Conservation (phyloP, 2,329 filamentous ascomycete species). For the Aureobasidium sp. region DNA sequence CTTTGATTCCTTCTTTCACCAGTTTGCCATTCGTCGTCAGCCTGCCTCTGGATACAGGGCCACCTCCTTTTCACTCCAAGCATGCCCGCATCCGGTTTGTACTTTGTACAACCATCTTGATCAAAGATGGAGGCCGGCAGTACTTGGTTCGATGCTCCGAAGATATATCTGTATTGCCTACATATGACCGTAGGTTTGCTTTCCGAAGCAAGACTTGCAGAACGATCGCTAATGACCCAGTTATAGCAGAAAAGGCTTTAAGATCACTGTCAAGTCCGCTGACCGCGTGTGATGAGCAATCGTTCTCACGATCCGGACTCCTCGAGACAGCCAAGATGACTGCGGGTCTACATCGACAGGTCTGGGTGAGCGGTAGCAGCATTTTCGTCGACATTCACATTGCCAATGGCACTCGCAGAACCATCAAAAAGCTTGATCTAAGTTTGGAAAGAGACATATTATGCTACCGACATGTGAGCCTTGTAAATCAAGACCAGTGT, state of each 20-base stretch:
- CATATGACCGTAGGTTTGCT: slow-evolving; percentile 44
- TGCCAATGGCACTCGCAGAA: slow-evolving; percentile 44
- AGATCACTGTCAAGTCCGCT: slow-evolving; percentile 47
- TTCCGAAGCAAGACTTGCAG: background rate
- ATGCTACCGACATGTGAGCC: slow-evolving; percentile 43
- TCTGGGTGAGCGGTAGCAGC: slow-evolving; percentile 51
- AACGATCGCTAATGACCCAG: background rate
- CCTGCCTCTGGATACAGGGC: slow-evolving; percentile 48
- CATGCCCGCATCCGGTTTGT: slow-evolving; percentile 46
- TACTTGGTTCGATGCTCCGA: slow-evolving; percentile 46
- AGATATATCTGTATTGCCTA: slow-evolving; percentile 45
- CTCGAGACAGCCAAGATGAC: slow-evolving; percentile 43
- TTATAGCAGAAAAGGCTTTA: slow-evolving; percentile 46
- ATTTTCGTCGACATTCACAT: slow-evolving; percentile 50
- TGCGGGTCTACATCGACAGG: slow-evolving; percentile 50
- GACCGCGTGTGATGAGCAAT: slow-evolving; percentile 43
- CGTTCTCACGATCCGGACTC: slow-evolving; percentile 33
- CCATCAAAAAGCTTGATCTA: slow-evolving; percentile 45
- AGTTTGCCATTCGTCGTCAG: slow-evolving; percentile 47
- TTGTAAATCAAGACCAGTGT: no score
- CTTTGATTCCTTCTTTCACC: slow-evolving; percentile 41
- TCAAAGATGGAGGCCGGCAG: slow-evolving; percentile 42
- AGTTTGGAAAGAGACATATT: slow-evolving; percentile 46
- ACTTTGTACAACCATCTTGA: slow-evolving; percentile 41
- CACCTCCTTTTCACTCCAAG: slow-evolving; percentile 48